Conservation (phyloP, 805 yeast genomes). For the Ogataea nonfermentans region DNA sequence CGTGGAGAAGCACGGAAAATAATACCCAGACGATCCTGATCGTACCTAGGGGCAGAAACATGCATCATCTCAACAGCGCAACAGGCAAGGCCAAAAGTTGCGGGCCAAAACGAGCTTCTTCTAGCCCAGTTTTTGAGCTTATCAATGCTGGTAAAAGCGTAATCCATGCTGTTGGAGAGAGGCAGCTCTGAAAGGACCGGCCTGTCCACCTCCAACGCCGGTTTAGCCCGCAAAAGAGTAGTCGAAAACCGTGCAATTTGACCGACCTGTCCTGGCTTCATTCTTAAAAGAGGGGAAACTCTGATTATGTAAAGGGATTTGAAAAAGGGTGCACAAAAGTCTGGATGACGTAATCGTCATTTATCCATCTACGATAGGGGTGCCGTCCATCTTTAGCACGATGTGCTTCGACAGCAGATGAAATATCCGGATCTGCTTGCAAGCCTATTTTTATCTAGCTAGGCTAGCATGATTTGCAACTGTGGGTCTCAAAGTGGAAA, state of each 20-base stretch:
- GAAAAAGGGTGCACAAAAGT: not conserved
- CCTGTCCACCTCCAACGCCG: slow-evolving; percentile 55
- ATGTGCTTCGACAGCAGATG: too few species aligned
- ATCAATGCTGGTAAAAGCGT: slow-evolving; percentile 78
- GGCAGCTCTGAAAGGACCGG: slow-evolving; percentile 69
- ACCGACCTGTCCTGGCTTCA: not conserved
- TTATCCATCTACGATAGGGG: too few species aligned
- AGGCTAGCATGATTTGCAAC: not conserved
- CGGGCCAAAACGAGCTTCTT: slow-evolving; percentile 92
- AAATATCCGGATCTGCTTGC: too few species aligned
- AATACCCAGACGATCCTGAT: slow-evolving; percentile 88
- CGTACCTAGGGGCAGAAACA: slow-evolving; percentile 85
- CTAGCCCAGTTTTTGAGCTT: slow-evolving; percentile 88
- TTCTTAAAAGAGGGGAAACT: slow-evolving; percentile 8
- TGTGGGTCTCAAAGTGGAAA: not conserved
- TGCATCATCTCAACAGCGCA: slow-evolving; percentile 97
- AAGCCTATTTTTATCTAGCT: too few species aligned
- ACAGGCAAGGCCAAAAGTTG: slow-evolving; percentile 87
- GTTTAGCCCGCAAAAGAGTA: slow-evolving; percentile 3
- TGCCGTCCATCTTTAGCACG: too few species aligned
- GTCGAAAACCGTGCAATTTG: slow-evolving; percentile 9
- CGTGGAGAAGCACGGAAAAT: slow-evolving; percentile 93
- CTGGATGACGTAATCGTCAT: too few species aligned
- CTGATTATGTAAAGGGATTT: slow-evolving; percentile 2
- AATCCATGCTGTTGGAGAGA: slow-evolving; percentile 63